Evolutionary conservation across 306 rosid species (phyloP).

Genomic region (Vigna radiata): DNA sequence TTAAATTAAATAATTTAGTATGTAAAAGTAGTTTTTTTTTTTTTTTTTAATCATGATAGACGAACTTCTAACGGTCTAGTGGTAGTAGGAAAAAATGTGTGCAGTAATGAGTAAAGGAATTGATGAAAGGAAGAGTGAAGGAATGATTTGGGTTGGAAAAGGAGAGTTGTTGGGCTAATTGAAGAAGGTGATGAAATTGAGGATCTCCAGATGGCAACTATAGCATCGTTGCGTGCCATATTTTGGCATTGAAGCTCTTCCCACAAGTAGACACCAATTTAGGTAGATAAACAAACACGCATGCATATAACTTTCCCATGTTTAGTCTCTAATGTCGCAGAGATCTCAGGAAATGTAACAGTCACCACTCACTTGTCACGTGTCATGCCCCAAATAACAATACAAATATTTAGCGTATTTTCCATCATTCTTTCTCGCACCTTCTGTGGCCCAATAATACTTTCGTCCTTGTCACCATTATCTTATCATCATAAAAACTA

Average conservation of each 20-base stretch:
- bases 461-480: not conserved
- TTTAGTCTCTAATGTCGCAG: not conserved
- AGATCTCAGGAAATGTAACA: not conserved
- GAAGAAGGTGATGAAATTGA: not conserved
- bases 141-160: not conserved
- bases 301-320: not conserved
- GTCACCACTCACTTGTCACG: not conserved
- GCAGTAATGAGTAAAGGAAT: not conserved
- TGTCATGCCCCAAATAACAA: constrained; percentile 6
- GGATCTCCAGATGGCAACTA: constrained; percentile 1
- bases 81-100: not conserved
- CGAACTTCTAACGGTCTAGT: too few relatives aligned
- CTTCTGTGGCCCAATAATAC: not conserved
- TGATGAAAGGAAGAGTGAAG: not conserved
- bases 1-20: too few relatives aligned
- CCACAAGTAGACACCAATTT: not conserved
- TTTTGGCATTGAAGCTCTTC: too few relatives aligned
- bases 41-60: too few relatives aligned
- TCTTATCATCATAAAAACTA: too few relatives aligned
- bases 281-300: not conserved
- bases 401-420: not conserved
- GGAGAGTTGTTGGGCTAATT: not conserved
- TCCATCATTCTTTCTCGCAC: not conserved
- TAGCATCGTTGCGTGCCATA: too few relatives aligned
- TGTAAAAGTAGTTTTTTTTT: too few relatives aligned